Conservation (phyloP, 768 basidiomycete genomes). For the Psilocybe tampanensis region DNA sequence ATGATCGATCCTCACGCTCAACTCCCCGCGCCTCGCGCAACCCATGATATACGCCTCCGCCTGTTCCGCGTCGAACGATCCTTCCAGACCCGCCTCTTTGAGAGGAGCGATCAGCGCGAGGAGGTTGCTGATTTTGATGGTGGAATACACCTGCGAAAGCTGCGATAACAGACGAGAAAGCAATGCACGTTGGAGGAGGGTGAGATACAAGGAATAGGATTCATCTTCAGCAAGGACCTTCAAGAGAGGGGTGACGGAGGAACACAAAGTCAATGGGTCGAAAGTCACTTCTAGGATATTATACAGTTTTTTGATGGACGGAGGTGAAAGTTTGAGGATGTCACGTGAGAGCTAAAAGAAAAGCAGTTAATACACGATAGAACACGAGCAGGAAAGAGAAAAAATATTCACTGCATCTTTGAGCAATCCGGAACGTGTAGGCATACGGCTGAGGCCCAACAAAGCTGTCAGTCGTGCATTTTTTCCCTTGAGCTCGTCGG, state of each 20-base stretch:
- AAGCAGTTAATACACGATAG: conserved; percentile 7
- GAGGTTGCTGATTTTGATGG: conserved; percentile 78
- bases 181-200: conserved; percentile 89
- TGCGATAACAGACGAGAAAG: conserved; percentile 90
- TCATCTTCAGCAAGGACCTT: conserved; percentile 54
- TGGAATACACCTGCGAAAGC: conserved; percentile 90
- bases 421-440: conserved; percentile 84
- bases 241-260: conserved; percentile 78
- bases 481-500: conserved; percentile 58
- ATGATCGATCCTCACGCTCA: conserved; percentile 88
- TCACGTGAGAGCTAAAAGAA: conserved; percentile 70
- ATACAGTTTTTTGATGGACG: conserved; percentile 77
- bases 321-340: conserved; percentile 78
- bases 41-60: conserved; percentile 93
- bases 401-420: conserved; percentile 86
- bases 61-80: conserved; percentile 71
- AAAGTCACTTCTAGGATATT: conserved; percentile 90
- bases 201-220: conserved; percentile 79
- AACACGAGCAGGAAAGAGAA: background rate
- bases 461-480: conserved; percentile 81
- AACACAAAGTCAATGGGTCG: conserved; percentile 86
- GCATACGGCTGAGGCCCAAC: conserved; percentile 80
- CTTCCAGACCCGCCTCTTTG: conserved; percentile 51
- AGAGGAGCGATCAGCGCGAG: conserved; percentile 80
- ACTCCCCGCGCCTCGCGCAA: conserved; percentile 84